These are phyloP conservation scores for Tolypocladium nubicola DNA, from an alignment of 2,329 filamentous ascomycete species.

Conservation along the genomic window DNA sequence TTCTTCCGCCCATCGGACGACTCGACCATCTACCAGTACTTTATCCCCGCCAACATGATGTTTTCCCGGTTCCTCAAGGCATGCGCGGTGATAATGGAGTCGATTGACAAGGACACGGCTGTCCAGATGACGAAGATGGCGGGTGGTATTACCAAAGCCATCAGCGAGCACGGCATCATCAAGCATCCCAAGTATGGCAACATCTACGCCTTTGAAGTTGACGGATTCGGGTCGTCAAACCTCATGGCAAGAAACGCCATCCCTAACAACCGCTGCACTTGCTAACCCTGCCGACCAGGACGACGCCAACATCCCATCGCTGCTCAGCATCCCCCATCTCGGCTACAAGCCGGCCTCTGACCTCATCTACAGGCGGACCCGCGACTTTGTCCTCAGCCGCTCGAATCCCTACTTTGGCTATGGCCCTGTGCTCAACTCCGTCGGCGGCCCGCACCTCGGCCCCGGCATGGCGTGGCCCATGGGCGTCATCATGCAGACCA, in stretches of 20 bases:
- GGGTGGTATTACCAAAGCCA: slow-evolving; percentile 46
- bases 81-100: slow-evolving; percentile 33
- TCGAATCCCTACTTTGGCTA: slow-evolving; percentile 65
- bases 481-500: slow-evolving; percentile 67
- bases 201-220: slow-evolving; percentile 61
- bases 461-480: slow-evolving; percentile 79
- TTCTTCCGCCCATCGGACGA: slow-evolving; percentile 90
- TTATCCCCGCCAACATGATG: slow-evolving; percentile 88
- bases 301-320: slow-evolving; percentile 52
- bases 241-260: slow-evolving; percentile 36
- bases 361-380: slow-evolving; percentile 59
- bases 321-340: slow-evolving; percentile 50
- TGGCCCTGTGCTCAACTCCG: slow-evolving; percentile 38
- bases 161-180: slow-evolving; percentile 60
- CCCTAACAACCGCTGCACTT: no score
- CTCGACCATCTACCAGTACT: slow-evolving; percentile 72
- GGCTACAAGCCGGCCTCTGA: slow-evolving; percentile 49
- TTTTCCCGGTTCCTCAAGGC: slow-evolving; percentile 52
- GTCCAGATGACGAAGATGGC: slow-evolving; percentile 49
- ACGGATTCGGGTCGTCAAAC: slow-evolving; percentile 51
- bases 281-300: slow-evolving; percentile 24
- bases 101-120: slow-evolving; percentile 39
- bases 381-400: slow-evolving; percentile 59
- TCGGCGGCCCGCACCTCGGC: slow-evolving; percentile 41
- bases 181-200: slow-evolving; percentile 48